A percentile compares a stretch with the other conserved stretches of the same genome.
Conservation (phyloP, 2,329 filamentous ascomycete species). For the Chaetomium sp. region DNA sequence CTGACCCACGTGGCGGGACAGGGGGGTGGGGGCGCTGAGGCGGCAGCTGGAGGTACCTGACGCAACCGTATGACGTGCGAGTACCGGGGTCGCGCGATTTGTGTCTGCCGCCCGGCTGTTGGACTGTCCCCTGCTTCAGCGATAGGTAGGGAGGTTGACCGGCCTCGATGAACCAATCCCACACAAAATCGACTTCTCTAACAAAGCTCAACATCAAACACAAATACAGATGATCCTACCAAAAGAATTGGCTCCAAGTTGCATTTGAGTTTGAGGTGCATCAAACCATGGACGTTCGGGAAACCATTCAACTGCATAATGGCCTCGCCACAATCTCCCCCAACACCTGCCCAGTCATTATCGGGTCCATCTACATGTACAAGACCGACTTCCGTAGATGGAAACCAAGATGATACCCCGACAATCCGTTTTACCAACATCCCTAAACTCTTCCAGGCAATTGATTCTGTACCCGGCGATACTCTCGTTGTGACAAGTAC, state of each 20-base stretch:
- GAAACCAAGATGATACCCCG: background rate
- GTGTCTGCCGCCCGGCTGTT: background rate
- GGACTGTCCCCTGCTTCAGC: background rate
- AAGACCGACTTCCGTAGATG: no score
- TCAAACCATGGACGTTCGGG: no score
- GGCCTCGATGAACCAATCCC: background rate
- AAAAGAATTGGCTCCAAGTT: no score
- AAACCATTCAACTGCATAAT: no score
- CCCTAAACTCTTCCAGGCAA: background rate
- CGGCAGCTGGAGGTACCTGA: background rate
- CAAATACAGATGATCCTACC: no score
- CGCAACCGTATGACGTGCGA: background rate
- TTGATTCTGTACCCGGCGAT: background rate
- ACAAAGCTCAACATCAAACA: no score
- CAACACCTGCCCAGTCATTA: no score
- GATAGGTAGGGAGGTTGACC: background rate
- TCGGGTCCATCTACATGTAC: no score
- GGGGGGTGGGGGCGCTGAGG: background rate
- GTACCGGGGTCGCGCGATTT: background rate
- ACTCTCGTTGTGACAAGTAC: constrained; percentile 11
- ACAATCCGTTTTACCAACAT: background rate
- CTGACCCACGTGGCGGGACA: constrained; percentile 10
- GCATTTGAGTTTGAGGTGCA: no score
- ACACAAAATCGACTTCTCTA: background rate
- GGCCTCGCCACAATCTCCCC: no score